Percentiles rank a stretch among this genome's conserved stretches.
Conservation (phyloP, 768 basidiomycete genomes). For the Russula emetica region DNA sequence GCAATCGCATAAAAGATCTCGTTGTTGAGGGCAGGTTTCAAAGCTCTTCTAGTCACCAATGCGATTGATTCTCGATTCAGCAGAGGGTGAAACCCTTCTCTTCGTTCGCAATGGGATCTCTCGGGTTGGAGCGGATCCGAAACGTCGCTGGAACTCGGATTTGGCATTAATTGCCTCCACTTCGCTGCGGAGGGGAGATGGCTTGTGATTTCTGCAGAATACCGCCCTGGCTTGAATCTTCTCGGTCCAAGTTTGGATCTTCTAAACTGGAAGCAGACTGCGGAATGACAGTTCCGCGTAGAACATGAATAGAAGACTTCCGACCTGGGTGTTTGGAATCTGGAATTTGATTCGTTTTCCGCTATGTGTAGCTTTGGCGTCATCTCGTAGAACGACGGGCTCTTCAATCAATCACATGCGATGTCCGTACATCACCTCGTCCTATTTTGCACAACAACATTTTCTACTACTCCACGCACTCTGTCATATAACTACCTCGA, state of each 20-base stretch:
- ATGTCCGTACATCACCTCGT: neutral
- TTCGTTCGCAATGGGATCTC: neutral
- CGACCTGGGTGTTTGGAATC: neutral
- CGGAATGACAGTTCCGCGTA: neutral
- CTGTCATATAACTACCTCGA: constrained; percentile 9
- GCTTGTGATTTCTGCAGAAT: neutral
- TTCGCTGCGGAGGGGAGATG: neutral
- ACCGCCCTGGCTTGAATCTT: neutral
- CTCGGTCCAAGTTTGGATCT: neutral
- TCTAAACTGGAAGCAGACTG: neutral
- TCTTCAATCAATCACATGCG: constrained; percentile 16
- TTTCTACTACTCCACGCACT: neutral
- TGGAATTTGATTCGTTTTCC: neutral
- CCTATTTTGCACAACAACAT: neutral
- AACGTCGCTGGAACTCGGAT: neutral
- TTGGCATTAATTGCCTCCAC: neutral
- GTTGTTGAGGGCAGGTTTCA: too few species aligned
- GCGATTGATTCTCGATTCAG: too few species aligned
- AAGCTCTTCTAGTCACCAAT: too few species aligned
- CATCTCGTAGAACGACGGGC: neutral
- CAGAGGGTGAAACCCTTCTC: neutral
- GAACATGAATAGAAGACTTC: neutral
- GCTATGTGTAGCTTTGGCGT: neutral
- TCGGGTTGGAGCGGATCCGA: neutral
- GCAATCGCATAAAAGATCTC: too few species aligned